Base-by-base conservation (phyloP, 768 basidiomycete species). In the Pleurotus tuoliensis region DNA sequence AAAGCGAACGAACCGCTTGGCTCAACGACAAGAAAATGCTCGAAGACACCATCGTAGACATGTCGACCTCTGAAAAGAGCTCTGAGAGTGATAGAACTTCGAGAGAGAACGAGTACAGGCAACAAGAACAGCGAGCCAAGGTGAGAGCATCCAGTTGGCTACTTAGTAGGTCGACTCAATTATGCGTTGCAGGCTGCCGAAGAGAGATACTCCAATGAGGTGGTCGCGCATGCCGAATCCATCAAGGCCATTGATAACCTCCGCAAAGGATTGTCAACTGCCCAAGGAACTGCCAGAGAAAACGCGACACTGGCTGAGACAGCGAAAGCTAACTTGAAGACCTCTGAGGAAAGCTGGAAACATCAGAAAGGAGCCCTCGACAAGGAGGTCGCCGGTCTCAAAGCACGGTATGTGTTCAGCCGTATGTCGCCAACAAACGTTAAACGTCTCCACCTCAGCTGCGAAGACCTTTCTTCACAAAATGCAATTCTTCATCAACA, bases 151-250 rank as follows among this genome's bases (percentile, higher is more conserved):
- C 20, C 20, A 20, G 20, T 2, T 18, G 24, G 40, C 41, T 58
- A 6, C 22, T 24, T 16, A 11, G 6, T 22, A 8, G 18, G 12
- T 40, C 6, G 6, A 27, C 13, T 27, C 27, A 15, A n/a, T 13
- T 0, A 12, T 2, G 24, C 39, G 27, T 34, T 52, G 7, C 59
- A 86, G 82, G 79, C 84, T 61, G 90, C 90, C 4, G 90, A 94
- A 65, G 88, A 90, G 51, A 82, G 86, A 55, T 94, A 94, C 62
- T 80, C 86, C 4, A 79, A 84, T 50, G 92, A 92, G 65, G 81
- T 94, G n/a, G 73, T 94, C 30, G 76, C 89, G 0, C 93, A 95
- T 67, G 92, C 93, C 0, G 92, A 93, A 18, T 80, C 88, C 0
- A 88, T 94, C 76, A 92, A 92, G 71, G 59, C 74, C 11, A 78